Evolutionary conservation across 768 basidiomycete genomes (phyloP).

Genomic region (Collybia sordida): DNA sequence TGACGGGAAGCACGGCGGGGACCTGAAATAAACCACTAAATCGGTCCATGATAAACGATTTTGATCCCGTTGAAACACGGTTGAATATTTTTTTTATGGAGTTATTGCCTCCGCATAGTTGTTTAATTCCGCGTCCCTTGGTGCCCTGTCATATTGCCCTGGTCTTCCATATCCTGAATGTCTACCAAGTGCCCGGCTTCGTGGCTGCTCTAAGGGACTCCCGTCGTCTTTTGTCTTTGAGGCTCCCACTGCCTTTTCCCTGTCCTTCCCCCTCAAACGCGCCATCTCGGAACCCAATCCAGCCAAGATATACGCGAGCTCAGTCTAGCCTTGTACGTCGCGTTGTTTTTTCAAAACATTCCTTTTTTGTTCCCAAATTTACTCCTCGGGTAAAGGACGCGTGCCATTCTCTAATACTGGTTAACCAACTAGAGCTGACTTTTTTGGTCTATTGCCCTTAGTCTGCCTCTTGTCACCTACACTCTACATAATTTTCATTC

Average conservation of each 20-base stretch:
- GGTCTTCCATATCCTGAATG: slow-evolving; percentile 7
- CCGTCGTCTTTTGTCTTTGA: not conserved
- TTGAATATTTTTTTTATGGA: slow-evolving; percentile 28
- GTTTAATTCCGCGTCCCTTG: slow-evolving; percentile 20
- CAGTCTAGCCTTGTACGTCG: slow-evolving; percentile 19
- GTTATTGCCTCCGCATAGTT: slow-evolving; percentile 28
- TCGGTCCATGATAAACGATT: slow-evolving; percentile 26
- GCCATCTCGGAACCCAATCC: too few relatives aligned
- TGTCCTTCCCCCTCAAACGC: slow-evolving; percentile 1
- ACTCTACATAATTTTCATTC: slow-evolving; percentile 14
- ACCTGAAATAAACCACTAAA: slow-evolving; percentile 27
- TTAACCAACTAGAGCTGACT: slow-evolving; percentile 17
- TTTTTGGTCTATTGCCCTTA: slow-evolving; percentile 10
- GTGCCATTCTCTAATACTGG: slow-evolving; percentile 13
- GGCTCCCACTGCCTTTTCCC: slow-evolving; percentile 1
- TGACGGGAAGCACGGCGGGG: slow-evolving; percentile 23
- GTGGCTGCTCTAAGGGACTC: not conserved
- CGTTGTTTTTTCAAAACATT: slow-evolving; percentile 26
- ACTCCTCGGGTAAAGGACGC: slow-evolving; percentile 13
- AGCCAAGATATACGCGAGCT: too few relatives aligned
- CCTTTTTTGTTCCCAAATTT: slow-evolving; percentile 16
- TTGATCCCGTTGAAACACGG: slow-evolving; percentile 42
- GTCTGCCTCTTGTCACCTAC: slow-evolving; percentile 9
- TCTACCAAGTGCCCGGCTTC: slow-evolving; percentile 1
- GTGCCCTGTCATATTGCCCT: not conserved